Evolutionary conservation across 2,329 filamentous ascomycete genomes (phyloP).

Genomic region (Calonectria honghensis): DNA sequence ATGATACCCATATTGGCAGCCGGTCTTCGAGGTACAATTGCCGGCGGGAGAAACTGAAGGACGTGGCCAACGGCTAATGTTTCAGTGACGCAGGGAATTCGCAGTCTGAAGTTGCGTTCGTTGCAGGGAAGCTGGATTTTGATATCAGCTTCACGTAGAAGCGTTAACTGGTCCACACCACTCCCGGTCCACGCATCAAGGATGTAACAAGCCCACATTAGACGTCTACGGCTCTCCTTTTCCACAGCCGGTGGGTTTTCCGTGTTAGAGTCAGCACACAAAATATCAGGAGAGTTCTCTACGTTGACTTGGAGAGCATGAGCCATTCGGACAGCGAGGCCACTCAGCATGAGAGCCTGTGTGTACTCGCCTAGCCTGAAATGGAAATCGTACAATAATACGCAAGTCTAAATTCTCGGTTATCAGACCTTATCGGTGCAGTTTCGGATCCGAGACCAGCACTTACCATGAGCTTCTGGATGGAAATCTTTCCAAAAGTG

Average conservation of each 20-base stretch:
- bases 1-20: constrained; percentile 67
- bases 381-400: constrained; percentile 64
- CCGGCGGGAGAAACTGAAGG: constrained; percentile 62
- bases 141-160: constrained; percentile 63
- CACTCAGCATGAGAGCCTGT: constrained; percentile 64
- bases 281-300: constrained; percentile 61
- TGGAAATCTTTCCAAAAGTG: constrained; percentile 63
- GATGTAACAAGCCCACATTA: constrained; percentile 66
- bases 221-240: constrained; percentile 61
- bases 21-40: constrained; percentile 62
- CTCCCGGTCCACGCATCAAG: constrained; percentile 64
- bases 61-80: constrained; percentile 64
- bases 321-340: constrained; percentile 64
- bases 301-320: constrained; percentile 64
- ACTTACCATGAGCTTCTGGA: constrained; percentile 63
- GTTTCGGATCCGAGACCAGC: not conserved
- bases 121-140: constrained; percentile 65
- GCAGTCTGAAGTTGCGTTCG: constrained; percentile 64
- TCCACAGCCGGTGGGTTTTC: constrained; percentile 60
- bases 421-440: constrained; percentile 19
- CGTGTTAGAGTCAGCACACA: constrained; percentile 59
- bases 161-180: constrained; percentile 62
- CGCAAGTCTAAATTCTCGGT: constrained; percentile 56
- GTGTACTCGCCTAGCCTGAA: constrained; percentile 63
- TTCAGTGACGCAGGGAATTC: constrained; percentile 63